A percentile compares a stretch with the other conserved stretches of the same genome.
Evolutionary conservation across 2,329 filamentous ascomycete genomes (phyloP).

Genomic region (Aureobasidium sp.): DNA sequence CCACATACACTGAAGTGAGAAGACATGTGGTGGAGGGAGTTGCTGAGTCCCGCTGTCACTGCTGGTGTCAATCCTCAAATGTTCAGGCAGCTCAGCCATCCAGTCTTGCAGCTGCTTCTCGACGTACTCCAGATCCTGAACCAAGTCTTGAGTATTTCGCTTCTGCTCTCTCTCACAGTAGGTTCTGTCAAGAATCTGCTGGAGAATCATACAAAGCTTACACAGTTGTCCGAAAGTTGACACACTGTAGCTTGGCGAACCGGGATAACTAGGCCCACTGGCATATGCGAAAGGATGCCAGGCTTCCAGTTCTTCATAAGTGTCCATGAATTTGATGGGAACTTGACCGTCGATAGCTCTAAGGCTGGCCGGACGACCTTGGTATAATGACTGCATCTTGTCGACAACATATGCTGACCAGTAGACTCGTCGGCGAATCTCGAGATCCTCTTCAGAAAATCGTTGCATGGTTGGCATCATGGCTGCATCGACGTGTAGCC

Average conservation of each 20-base stretch:
- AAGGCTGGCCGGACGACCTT: constrained; percentile 43
- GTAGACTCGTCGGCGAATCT: constrained; percentile 37
- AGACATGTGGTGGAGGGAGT: neutral
- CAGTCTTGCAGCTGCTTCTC: neutral
- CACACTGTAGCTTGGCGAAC: constrained; percentile 33
- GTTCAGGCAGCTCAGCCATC: neutral
- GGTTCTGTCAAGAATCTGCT: constrained; percentile 27
- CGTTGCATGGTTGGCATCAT: constrained; percentile 23
- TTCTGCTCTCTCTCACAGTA: constrained; percentile 26
- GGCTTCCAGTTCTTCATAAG: constrained; percentile 45
- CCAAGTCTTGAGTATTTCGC: neutral
- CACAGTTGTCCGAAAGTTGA: constrained; percentile 37
- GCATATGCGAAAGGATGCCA: constrained; percentile 40
- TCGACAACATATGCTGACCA: constrained; percentile 41
- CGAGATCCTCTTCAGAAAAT: constrained; percentile 38
- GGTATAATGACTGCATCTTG: constrained; percentile 48
- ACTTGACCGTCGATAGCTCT: constrained; percentile 40
- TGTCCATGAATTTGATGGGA: constrained; percentile 40
- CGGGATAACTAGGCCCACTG: constrained; percentile 22
- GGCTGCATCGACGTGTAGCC: constrained; percentile 41
- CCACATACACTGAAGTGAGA: constrained; percentile 28
- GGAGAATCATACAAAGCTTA: constrained; percentile 40
- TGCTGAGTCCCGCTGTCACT: neutral
- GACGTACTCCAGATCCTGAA: neutral
- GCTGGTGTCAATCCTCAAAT: neutral